Base-by-base conservation (phyloP, 2,329 filamentous ascomycete genomes). In the Hyphodiscus sp. region DNA sequence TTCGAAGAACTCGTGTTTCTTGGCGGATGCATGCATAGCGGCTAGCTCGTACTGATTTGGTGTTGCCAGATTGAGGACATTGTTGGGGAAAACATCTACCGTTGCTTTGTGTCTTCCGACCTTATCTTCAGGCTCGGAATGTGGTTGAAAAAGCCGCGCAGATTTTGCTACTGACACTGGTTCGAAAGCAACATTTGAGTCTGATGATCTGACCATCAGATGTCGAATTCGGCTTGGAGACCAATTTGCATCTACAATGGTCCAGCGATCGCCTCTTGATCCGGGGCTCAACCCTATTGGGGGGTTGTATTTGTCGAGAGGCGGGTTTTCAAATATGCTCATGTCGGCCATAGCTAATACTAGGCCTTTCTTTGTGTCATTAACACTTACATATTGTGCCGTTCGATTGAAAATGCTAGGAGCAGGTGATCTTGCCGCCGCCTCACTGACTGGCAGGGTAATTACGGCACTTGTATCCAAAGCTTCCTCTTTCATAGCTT, bases 341-440 rank as follows among this genome's bases (percentile, higher is more conserved):
- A 97, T 96, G 67, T 97, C 94, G 4, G 92, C 91, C 89, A 96
- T 95, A 45, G 91, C 92, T 58, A 96, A 71, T n/a, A 91, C 78
- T 2, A 99, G 80, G 58, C 91, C 87, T 69, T 91, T 95, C 55
- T 86, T 82, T 0, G 76, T 76, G 65, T 95, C 88, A 67, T 97
- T 99, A 59, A 97, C 76, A 16, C 92, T 87, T 2, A 97, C 81
- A 68, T 97, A 97, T 68, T 96, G 91, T 0, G 91, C 90, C 1
- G 92, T 97, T 52, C 87, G 80, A 19, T 29, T 42, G 8, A 18
- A n/a, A 23, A 29, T 7, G 7, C 26, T 13, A 8, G 16, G 16
- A 3, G 26, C 26, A 26, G 23, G 23, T 26, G 10, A 2, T 29
- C 16, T 20, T n/a, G 11, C 23, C 7, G 13, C n/a, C 19, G 47